phyloP scores from a whole-genome alignment of 208 protist genomes.

The Herpetomonas samuelpessoai region DNA sequence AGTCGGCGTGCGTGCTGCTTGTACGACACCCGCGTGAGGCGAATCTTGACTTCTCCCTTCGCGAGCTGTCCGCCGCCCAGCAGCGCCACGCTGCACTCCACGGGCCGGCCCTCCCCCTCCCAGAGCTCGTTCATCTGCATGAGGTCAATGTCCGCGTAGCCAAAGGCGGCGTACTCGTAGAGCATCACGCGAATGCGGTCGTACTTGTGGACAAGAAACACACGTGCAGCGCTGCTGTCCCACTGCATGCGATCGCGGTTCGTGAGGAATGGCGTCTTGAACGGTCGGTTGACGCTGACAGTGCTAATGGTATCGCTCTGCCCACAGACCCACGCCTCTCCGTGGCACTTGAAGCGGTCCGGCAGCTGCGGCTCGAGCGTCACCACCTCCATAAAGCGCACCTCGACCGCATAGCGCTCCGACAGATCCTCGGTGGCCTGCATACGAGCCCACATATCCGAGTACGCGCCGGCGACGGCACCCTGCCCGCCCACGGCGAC shows the following conservation, averaged over 20 bases:
- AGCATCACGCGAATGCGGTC: slow-evolving; percentile 68
- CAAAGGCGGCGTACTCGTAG: slow-evolving; percentile 64
- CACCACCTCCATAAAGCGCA: slow-evolving; percentile 64
- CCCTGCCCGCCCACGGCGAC: slow-evolving; percentile 8
- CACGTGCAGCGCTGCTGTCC: slow-evolving; percentile 26
- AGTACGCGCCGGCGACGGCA: slow-evolving; percentile 12
- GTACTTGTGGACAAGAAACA: slow-evolving; percentile 71
- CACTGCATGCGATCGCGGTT: slow-evolving; percentile 44
- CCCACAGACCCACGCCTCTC: slow-evolving; percentile 67
- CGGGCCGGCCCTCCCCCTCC: slow-evolving; percentile 11
- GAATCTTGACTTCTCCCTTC: slow-evolving; percentile 41
- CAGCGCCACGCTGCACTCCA: slow-evolving; percentile 28
- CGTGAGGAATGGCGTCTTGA: slow-evolving; percentile 51
- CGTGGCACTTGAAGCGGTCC: slow-evolving; percentile 66
- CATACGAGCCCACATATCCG: slow-evolving; percentile 27
- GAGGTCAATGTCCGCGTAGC: slow-evolving; percentile 60
- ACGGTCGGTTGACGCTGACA: slow-evolving; percentile 32
- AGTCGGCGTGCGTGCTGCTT: slow-evolving; percentile 4
- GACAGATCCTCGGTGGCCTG: slow-evolving; percentile 23
- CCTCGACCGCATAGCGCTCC: slow-evolving; percentile 38
- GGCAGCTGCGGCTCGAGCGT: slow-evolving; percentile 54
- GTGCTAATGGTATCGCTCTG: slow-evolving; percentile 16
- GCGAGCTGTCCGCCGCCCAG: slow-evolving; percentile 11
- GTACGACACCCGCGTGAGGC: slow-evolving; percentile 39
- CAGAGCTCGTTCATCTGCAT: slow-evolving; percentile 47